phyloP scores from a whole-genome alignment of 1,284 basidiomycete genomes.

The Entoloma clypeatum region DNA sequence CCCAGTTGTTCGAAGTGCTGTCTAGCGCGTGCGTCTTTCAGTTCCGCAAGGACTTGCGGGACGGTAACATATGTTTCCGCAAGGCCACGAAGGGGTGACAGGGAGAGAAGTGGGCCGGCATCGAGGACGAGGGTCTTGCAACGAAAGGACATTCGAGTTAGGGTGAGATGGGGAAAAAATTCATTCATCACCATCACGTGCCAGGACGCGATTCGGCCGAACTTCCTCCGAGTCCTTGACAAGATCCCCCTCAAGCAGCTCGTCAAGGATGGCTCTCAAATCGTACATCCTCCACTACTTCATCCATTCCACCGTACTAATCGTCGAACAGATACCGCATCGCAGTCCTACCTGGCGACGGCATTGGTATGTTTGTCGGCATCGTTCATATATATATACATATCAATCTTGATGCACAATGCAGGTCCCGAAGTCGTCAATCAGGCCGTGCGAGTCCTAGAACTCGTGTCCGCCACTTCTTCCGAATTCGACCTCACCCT shows the following conservation, averaged over 20 bases:
- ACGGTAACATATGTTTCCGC: conserved; percentile 83
- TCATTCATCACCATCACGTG: conserved; percentile 18
- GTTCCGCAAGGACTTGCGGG: conserved; percentile 84
- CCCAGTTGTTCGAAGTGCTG: conserved; percentile 81
- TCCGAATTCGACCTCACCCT: conserved; percentile 71
- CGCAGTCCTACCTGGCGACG: conserved; percentile 91
- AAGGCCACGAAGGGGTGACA: conserved; percentile 81
- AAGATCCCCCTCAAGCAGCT: conserved; percentile 2
- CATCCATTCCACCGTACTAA: conserved; percentile 11
- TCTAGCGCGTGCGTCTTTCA: conserved; percentile 82
- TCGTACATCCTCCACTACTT: conserved; percentile 25
- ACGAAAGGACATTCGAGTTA: conserved; percentile 31
- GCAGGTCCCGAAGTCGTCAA: conserved; percentile 89
- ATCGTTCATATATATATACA: neutral
- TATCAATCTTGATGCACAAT: conserved; percentile 6
- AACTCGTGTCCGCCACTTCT: conserved; percentile 65
- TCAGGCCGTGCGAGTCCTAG: conserved; percentile 87
- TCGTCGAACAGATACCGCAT: conserved; percentile 66
- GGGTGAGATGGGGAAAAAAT: conserved; percentile 13
- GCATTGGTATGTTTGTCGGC: conserved; percentile 76
- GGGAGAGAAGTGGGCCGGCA: conserved; percentile 84
- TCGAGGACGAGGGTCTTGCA: conserved; percentile 87
- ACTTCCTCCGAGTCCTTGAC: conserved; percentile 8
- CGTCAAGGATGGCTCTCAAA: conserved; percentile 30
- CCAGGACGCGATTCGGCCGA: conserved; percentile 18